A percentile compares a stretch with the other conserved stretches of the same genome.
Conservation (phyloP, 805 yeast genomes). For the Hanseniaspora guilliermondii region DNA sequence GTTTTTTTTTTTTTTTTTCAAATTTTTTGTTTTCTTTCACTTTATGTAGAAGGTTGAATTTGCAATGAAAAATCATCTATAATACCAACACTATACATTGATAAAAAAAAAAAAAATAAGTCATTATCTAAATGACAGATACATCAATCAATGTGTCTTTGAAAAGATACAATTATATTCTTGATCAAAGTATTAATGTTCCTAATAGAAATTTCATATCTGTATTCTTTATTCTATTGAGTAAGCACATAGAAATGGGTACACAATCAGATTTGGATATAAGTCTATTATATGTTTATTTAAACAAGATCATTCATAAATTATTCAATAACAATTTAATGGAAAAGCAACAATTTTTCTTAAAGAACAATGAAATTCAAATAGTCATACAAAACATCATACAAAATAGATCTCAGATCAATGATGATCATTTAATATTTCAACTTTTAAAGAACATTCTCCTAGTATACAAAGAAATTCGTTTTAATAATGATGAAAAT, state of each 20-base stretch:
- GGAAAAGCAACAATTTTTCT: not conserved
- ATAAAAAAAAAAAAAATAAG: too few species aligned
- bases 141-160: not conserved
- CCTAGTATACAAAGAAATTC: not conserved
- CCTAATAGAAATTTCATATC: not conserved
- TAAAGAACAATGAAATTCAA: not conserved
- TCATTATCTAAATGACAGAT: not conserved
- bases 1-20: too few species aligned
- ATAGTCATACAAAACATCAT: not conserved
- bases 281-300: not conserved
- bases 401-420: not conserved
- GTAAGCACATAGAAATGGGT: not conserved
- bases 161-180: not conserved
- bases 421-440: conserved; percentile 1
- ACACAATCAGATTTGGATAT: not conserved
- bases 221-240: not conserved
- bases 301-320: not conserved
- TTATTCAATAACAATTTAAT: not conserved
- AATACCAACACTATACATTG: not conserved
- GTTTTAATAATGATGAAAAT: not conserved
- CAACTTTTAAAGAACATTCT: not conserved
- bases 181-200: not conserved
- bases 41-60: too few species aligned
- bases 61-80: too few species aligned
- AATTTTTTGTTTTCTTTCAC: too few species aligned